Evolutionary conservation across 257 asterid species (phyloP).

Genomic region (Apocynum venetum): DNA sequence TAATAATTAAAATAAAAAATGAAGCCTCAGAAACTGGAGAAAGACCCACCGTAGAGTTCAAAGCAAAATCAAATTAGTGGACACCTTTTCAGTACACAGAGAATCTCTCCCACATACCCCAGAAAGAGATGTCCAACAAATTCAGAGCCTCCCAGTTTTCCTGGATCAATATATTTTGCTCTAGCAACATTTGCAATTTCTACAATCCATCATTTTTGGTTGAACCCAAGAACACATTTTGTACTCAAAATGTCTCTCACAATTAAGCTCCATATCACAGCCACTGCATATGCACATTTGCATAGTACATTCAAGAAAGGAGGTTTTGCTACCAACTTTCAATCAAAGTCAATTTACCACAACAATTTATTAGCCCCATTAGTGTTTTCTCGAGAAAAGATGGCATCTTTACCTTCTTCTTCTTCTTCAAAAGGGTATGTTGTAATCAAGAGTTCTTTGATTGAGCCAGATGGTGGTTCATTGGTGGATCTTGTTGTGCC

Average conservation of each 20-base stretch:
- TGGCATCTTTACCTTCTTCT: conserved; percentile 28
- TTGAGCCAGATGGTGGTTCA: conserved; percentile 79
- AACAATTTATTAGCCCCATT: conserved; percentile 45
- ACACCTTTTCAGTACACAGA: conserved; percentile 16
- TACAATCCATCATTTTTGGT: neutral
- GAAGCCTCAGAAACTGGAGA: neutral
- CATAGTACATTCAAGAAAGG: conserved; percentile 26
- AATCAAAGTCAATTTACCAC: conserved; percentile 41
- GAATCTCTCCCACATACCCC: neutral
- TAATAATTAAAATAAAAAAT: neutral
- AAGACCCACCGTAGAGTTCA: conserved; percentile 10
- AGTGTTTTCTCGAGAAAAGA: conserved; percentile 31
- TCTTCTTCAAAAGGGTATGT: conserved; percentile 20
- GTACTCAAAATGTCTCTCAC: conserved; percentile 49
- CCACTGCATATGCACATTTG: conserved; percentile 14
- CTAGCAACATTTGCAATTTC: conserved; percentile 5
- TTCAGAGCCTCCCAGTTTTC: conserved; percentile 3
- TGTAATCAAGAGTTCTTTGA: conserved; percentile 57
- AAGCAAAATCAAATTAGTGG: conserved; percentile 26
- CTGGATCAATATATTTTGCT: conserved; percentile 13
- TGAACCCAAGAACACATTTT: neutral
- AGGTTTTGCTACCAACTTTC: conserved; percentile 26
- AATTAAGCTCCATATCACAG: conserved; percentile 38
- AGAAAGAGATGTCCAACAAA: conserved; percentile 16
- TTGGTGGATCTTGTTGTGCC: conserved; percentile 77